Base-by-base conservation (phyloP, 441 rosid genomes). In the Pelargonium myrrhifolium region DNA sequence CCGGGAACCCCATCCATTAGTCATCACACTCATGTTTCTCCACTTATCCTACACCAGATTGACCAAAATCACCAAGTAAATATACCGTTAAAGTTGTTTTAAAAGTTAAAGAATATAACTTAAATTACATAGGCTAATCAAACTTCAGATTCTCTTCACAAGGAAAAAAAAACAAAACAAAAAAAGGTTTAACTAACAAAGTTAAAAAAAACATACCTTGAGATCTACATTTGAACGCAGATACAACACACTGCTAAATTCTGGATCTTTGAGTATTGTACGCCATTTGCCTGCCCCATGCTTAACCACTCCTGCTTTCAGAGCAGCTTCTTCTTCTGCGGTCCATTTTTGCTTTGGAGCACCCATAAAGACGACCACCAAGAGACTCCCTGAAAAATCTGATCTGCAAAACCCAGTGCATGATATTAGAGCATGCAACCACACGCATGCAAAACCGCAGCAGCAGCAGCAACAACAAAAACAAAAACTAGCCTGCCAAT, bases 271-370 rank as follows among this genome's bases (percentile, higher is more conserved):
- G 64, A 92, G 94, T 72, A 92, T 92, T 0, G 98, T 94, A 40
- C 97, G 93, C 99, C 99, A 94, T 79, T 89, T 94, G 6, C 99
- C 98, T 66, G 96, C 87, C 18, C 99, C 98, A 61, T 94, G 99
- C 83, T 94, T 94, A 42, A 81, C 68, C 43, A 94, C 96, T 65
- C 98, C 98, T 68, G 98, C 87, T 83, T 86, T 94, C 6, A 94
- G 64, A 28, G 99, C 98, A 8, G 89, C 87, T 81, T 94, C 99
- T 77, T 94, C 99, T 78, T 94, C 99, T 28, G 87, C 79, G 4
- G 99, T 94, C 99, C 99, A 94, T 80, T 92, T 94, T 73, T 94
- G 99, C 79, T 94, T 94, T 0, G 97, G 99, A 28, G 97, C 98
- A 43, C 99, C 98, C 99, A 94, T 94, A 68, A 68, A 68, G 66